These are phyloP conservation scores for Apiotrichum brassicae DNA, from an alignment of 1,284 basidiomycete genomes.

Conservation along the genomic window DNA sequence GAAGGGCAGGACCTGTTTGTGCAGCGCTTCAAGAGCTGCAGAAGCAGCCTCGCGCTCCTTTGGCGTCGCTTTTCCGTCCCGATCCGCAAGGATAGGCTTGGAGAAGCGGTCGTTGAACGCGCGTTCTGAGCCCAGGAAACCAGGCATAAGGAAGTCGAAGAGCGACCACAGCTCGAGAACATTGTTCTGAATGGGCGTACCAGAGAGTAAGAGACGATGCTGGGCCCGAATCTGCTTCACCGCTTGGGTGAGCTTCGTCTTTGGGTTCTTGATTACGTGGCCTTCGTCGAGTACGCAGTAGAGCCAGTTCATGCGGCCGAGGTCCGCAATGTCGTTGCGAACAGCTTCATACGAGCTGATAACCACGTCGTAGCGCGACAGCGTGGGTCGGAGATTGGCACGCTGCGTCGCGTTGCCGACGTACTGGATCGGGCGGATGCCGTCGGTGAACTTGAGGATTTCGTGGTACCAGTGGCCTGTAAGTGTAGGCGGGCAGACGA, in stretches of 20 bases:
- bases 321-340: conserved; percentile 80
- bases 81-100: conserved; percentile 90
- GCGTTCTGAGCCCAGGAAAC: conserved; percentile 91
- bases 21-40: conserved; percentile 86
- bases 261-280: conserved; percentile 97
- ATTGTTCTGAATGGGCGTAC: conserved; percentile 99
- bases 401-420: conserved; percentile 85
- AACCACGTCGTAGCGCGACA: conserved; percentile 74
- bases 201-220: conserved; percentile 89
- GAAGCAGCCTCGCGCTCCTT: conserved; percentile 95
- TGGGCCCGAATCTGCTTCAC: conserved; percentile 87
- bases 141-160: conserved; percentile 99
- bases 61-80: conserved; percentile 79
- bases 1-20: conserved; percentile 99
- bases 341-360: conserved; percentile 98
- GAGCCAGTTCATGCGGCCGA: conserved; percentile 75
- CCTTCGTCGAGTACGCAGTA: conserved; percentile 99
- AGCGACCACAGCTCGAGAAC: conserved; percentile 97
- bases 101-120: conserved; percentile 94
- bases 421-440: conserved; percentile 76
- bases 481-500: conserved; percentile 94
- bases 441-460: conserved; percentile 81
- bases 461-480: conserved; percentile 99
- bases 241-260: conserved; percentile 94
- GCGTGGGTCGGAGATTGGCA: conserved; percentile 58